Base-by-base conservation (phyloP, 495 filamentous ascomycete species). In the Podospora fimiseda region DNA sequence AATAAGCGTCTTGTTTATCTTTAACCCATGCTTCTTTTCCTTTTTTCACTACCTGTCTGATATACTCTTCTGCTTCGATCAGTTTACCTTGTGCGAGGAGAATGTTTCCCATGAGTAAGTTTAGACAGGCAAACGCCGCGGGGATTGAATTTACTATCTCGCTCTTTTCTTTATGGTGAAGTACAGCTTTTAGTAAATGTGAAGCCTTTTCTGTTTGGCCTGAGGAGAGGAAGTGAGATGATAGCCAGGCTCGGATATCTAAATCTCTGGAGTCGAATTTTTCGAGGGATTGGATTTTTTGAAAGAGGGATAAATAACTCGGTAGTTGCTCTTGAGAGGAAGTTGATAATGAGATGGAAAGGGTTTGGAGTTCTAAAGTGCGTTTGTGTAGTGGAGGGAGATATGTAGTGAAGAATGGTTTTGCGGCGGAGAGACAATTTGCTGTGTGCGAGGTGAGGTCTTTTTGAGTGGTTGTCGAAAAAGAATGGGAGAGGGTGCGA, bases 291-390 rank as follows among this genome's bases (percentile, higher is more conserved):
- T 14, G 21, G 14, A 47, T 22, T 3, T n/a, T 9, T 2, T 20
- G 4, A n/a, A 33, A 47, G n/a, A 47, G 44, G 44, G 21, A 5
- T 7, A 30, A 23, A 6, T 30, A 47, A 9, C 23, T 11, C 21
- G 11, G 3, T 11, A 24, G 20, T n/a, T 18, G 44, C 3, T 33
- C 27, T 11, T 5, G 11, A 5, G 27, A 16, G 44, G 44, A 23
- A 3, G 16, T 20, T 9, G 22, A 30, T 21, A 9, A 27, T 16
- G 33, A 52, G 38, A 52, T 52, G 49, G 38, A 2, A 16, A 52
- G 22, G 22, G n/a, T 52, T 3, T 9, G 37, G 6, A 52, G 22
- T n/a, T 52, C 49, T 2, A 52, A n/a, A 1, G 49, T 52, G 5
- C 49, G 39, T 3, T 40, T 40, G 49, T 52, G 49, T 2, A 30